Base-by-base conservation (phyloP, 805 yeast species). In the Suhomyces sp. region DNA sequence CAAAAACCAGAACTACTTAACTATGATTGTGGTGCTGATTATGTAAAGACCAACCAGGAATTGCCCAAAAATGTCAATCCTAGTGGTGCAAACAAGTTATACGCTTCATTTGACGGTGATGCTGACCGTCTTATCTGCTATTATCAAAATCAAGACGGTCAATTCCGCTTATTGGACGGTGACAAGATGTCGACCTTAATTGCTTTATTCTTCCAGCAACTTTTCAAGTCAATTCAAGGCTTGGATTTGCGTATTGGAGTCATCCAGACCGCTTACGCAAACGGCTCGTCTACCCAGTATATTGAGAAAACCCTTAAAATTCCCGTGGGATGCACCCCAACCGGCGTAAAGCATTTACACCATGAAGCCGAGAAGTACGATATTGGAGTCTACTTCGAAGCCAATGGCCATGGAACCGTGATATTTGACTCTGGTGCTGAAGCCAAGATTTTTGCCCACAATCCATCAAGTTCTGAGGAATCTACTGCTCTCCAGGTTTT, bases 341-440 rank as follows among this genome's bases (percentile, higher is more conserved):
- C 99, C 2, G 99, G 99, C 39, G 99, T 94, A 33, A 94, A 94
- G 69, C 96, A 94, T 71, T 75, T 94, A 57, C 99, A 94, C 66
- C 97, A 93, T 63, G 96, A 91, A 47, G 94, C 96, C 1, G 82
- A 80, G 53, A 78, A 83, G 43, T 94, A 81, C 63, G 98, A 91
- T 62, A 79, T 93, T 55, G 99, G 99, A 22, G 85, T 94, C 13
- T 94, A 94, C 71, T 94, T 94, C 61, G 99, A 94, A 73, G 99
- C 99, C 49, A 94, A 94, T 66, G 99, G 99, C n/a, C 99, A 94
- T 65, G 99, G 99, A 12, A 94, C 99, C 0, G 96, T 93, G 6
- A 76, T 90, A 19, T 94, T 94, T 65, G 83, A 89, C 4, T 77
- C 82, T 0, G 68, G 71, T 15, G 73, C 74, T 5, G 75, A 82